Base-by-base conservation (phyloP, 306 rosid species). In the Comarum palustre region DNA sequence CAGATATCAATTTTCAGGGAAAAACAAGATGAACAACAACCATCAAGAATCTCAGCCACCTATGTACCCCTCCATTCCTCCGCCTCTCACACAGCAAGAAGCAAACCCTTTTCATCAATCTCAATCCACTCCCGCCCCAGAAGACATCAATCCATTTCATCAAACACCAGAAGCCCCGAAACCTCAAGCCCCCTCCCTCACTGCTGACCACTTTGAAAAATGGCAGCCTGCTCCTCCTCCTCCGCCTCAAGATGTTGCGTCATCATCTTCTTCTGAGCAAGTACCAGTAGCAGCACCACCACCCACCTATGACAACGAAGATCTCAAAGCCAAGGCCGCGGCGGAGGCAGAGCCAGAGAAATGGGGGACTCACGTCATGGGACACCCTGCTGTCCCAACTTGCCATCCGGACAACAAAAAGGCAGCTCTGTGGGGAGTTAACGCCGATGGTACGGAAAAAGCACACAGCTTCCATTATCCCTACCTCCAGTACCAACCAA, bases 351-450 rank as follows among this genome's bases (percentile, higher is more conserved):
- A 61, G 66, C 43, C 66, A 4, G 77, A 81, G 81, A 82, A 83
- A 70, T 86, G 87, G 87, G 90, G 90, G 0, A 86, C 87, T 8
- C 87, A 85, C 76, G 50, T 82, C 29, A 85, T 85, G 89, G 89
- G 87, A 12, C 77, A 79, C 54, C 86, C 87, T 1, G 87, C 87
- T 6, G 78, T 67, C 52, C 90, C 90, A 10, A 76, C 73, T 5
- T 60, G 62, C 46, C 90, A 83, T 27, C 87, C 87, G 14, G 84
- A 80, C 50, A 86, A 86, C 73, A 81, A 86, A 39, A 86, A 86
- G 47, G 90, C 87, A 8, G 84, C 90, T 31, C 76, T 69, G 4
- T 86, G 90, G 90, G 80, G 78, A 39, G 86, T 62, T 20, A 3
- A 73, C 14, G 79, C 66, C 38, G 84, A 61, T 16, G 69, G 66